These are phyloP conservation scores for Aspergillus luchuensis DNA, from an alignment of 2,329 filamentous ascomycete genomes.

Conservation along the genomic window DNA sequence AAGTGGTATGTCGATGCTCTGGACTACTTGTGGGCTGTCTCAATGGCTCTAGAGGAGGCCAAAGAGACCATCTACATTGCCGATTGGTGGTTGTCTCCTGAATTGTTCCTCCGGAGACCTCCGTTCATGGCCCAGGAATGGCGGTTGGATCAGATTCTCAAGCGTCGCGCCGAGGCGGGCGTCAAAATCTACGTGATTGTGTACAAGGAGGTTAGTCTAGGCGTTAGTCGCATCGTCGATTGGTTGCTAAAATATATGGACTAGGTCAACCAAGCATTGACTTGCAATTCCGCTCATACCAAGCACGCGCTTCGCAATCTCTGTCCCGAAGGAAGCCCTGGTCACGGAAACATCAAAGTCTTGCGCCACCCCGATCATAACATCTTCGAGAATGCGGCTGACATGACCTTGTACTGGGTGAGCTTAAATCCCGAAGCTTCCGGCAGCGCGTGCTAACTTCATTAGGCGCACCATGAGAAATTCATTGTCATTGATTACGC, in stretches of 20 bases:
- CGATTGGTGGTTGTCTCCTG: conserved; percentile 96
- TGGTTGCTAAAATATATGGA: conserved; percentile 10
- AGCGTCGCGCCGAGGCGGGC: conserved; percentile 84
- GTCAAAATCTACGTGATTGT: conserved; percentile 94
- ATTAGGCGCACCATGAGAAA: conserved; percentile 86
- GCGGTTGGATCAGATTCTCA: conserved; percentile 82
- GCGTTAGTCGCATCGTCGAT: neutral
- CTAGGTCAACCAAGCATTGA: conserved; percentile 70
- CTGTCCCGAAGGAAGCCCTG: conserved; percentile 78
- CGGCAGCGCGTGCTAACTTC: conserved; percentile 7
- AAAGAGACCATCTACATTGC: conserved; percentile 93
- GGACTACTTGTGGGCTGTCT: conserved; percentile 95
- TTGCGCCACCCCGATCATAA: conserved; percentile 96
- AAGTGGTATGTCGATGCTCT: conserved; percentile 98
- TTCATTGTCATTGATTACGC: conserved; percentile 93
- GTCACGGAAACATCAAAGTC: conserved; percentile 83
- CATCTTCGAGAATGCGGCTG: conserved; percentile 85
- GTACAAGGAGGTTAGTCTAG: conserved; percentile 70
- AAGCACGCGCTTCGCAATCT: conserved; percentile 80
- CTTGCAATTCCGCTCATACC: conserved; percentile 90
- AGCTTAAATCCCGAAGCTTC: neutral
- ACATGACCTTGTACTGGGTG: conserved; percentile 94
- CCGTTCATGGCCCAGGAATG: conserved; percentile 81
- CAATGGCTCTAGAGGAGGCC: conserved; percentile 82
- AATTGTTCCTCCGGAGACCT: conserved; percentile 80